Conservation (phyloP, 805 yeast species). For the Kuraishia floccosa region DNA sequence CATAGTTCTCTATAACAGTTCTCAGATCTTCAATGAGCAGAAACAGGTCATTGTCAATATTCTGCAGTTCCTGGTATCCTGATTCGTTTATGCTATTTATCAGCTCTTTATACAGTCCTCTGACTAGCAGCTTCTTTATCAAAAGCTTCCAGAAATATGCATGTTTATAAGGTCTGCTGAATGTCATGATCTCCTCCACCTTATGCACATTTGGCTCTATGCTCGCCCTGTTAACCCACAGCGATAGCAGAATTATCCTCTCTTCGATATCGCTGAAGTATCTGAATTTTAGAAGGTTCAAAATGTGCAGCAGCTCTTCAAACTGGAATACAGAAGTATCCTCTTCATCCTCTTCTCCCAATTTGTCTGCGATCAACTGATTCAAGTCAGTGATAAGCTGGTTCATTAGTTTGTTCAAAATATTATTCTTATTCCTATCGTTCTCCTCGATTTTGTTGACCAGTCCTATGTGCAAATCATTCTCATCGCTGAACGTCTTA, state of each 20-base stretch:
- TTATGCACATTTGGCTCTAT: conserved; percentile 49
- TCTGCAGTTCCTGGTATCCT: conserved; percentile 25
- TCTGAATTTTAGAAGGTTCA: conserved; percentile 48
- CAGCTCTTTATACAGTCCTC: conserved; percentile 56
- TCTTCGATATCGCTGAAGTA: conserved; percentile 30
- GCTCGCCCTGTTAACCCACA: conserved; percentile 64
- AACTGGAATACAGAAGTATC: conserved; percentile 14
- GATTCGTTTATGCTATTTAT: conserved; percentile 31
- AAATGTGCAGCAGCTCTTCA: conserved; percentile 34
- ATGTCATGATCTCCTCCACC: conserved; percentile 29
- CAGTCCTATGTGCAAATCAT: conserved; percentile 18
- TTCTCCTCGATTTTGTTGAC: conserved; percentile 20
- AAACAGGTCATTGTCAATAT: conserved; percentile 16
- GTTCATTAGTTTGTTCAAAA: conserved; percentile 16
- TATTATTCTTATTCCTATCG: conserved; percentile 21
- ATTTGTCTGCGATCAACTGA: conserved; percentile 16
- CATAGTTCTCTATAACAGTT: conserved; percentile 26
- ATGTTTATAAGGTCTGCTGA: conserved; percentile 25
- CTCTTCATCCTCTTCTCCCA: conserved; percentile 11
- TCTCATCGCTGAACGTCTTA: conserved; percentile 18
- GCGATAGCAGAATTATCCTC: conserved; percentile 31
- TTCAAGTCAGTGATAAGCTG: conserved; percentile 16
- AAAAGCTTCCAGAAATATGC: conserved; percentile 53
- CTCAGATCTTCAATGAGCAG: conserved; percentile 28
- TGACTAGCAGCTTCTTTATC: conserved; percentile 38